phyloP scores from a whole-genome alignment of 1,284 basidiomycete species.

The Apiotrichum sp. region DNA sequence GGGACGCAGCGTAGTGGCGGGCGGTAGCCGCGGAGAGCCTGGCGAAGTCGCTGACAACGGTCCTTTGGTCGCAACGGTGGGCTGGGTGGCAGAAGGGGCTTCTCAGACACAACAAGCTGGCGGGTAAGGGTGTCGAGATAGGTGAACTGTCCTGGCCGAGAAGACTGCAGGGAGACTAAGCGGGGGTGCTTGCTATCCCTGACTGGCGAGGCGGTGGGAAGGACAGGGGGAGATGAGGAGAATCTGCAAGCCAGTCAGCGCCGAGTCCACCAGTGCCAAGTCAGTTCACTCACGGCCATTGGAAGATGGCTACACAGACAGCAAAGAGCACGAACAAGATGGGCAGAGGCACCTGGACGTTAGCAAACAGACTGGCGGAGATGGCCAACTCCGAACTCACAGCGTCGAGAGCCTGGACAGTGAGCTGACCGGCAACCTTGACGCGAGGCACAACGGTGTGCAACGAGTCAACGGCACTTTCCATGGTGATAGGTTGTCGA shows the following conservation, averaged over 20 bases:
- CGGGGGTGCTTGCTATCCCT: not conserved
- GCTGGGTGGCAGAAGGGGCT: not conserved
- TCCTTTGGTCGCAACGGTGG: not conserved
- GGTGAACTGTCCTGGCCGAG: constrained; percentile 3
- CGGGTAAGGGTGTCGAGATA: constrained; percentile 10
- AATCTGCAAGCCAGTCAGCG: not conserved
- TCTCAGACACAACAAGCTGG: constrained; percentile 6
- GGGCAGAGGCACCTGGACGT: constrained; percentile 5
- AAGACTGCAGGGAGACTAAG: constrained; percentile 4
- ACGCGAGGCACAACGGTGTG: constrained; percentile 1
- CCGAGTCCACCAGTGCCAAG: no score
- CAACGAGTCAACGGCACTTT: constrained; percentile 2
- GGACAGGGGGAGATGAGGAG: not conserved
- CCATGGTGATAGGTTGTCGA: not conserved
- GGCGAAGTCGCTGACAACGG: not conserved
- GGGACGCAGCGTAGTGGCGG: constrained; percentile 4
- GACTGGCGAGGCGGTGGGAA: not conserved
- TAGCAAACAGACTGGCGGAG: not conserved
- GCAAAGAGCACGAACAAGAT: constrained; percentile 8
- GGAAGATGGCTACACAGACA: constrained; percentile 4
- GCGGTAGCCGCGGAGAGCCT: constrained; percentile 3
- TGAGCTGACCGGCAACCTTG: constrained; percentile 1
- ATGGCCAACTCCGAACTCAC: not conserved
- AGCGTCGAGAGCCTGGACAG: constrained; percentile 5
- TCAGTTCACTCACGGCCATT: constrained; percentile 5